Evolutionary conservation across 2,329 filamentous ascomycete genomes (phyloP).

Genomic region (Fusarium sp.): DNA sequence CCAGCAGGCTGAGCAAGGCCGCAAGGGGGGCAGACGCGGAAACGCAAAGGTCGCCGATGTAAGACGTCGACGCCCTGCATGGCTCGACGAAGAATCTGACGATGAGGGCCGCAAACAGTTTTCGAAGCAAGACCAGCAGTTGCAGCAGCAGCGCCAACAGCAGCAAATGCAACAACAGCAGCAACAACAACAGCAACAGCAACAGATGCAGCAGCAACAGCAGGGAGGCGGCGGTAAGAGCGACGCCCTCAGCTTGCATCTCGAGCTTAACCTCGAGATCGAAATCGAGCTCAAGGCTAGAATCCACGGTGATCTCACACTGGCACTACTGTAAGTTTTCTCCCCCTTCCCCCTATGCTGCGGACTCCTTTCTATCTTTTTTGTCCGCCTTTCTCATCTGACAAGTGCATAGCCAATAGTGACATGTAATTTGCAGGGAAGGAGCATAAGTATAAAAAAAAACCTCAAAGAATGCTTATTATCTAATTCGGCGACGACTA

Average conservation of each 20-base stretch:
- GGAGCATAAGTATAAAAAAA: slow-evolving; percentile 10
- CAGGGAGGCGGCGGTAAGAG: slow-evolving; percentile 37
- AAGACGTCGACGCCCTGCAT: slow-evolving; percentile 33
- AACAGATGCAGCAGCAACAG: slow-evolving; percentile 32
- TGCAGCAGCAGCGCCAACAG: slow-evolving; percentile 13
- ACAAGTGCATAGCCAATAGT: slow-evolving; percentile 39
- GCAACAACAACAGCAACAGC: slow-evolving; percentile 33
- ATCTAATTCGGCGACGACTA: slow-evolving; percentile 9
- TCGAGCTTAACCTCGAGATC: slow-evolving; percentile 85
- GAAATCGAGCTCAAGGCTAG: slow-evolving; percentile 88
- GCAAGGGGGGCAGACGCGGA: slow-evolving; percentile 8
- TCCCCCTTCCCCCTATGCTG: not conserved
- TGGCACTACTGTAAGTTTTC: slow-evolving; percentile 70
- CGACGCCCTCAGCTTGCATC: slow-evolving; percentile 68
- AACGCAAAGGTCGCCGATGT: slow-evolving; percentile 19
- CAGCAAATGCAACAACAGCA: slow-evolving; percentile 33
- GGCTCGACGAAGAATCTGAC: slow-evolving; percentile 41
- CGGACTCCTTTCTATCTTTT: not conserved
- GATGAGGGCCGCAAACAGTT: slow-evolving; percentile 32
- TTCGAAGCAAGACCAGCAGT: slow-evolving; percentile 6
- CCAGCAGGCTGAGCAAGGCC: slow-evolving; percentile 22
- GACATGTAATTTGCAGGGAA: slow-evolving; percentile 40
- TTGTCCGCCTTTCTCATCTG: slow-evolving; percentile 27
- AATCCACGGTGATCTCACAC: slow-evolving; percentile 84
- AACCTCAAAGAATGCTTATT: not conserved